phyloP scores from a whole-genome alignment of 768 basidiomycete genomes.

The Xerocomellus chrysenteron region DNA sequence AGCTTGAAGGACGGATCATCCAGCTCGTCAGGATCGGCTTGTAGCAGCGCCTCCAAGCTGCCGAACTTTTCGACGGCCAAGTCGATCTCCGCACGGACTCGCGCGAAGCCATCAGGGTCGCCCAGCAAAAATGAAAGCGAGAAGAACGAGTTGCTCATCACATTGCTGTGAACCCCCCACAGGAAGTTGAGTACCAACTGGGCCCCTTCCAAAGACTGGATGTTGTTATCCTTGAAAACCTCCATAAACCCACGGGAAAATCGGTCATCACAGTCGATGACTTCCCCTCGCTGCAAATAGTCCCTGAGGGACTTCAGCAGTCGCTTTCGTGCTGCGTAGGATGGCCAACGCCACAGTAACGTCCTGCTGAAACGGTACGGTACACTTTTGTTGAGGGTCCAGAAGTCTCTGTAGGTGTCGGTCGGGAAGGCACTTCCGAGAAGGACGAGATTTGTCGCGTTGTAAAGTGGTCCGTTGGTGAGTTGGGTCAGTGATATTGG shows the following conservation, averaged over 20 bases:
- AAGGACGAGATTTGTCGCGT: constrained; percentile 17
- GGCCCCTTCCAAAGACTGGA: constrained; percentile 18
- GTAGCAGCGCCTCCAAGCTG: constrained; percentile 12
- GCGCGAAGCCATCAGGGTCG: constrained; percentile 42
- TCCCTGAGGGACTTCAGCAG: constrained; percentile 6
- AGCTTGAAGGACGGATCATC: constrained; percentile 20
- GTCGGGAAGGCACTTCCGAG: constrained; percentile 20
- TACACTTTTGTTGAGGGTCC: constrained; percentile 14
- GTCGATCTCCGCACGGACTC: constrained; percentile 49
- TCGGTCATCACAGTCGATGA: not conserved
- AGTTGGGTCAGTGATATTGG: constrained; percentile 18
- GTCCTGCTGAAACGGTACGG: constrained; percentile 18
- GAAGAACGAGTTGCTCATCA: constrained; percentile 19
- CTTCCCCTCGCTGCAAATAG: constrained; percentile 15
- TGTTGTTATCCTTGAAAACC: constrained; percentile 15
- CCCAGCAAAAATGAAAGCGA: constrained; percentile 36
- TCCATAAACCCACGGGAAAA: constrained; percentile 16
- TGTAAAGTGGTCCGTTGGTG: constrained; percentile 19
- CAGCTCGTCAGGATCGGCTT: constrained; percentile 9
- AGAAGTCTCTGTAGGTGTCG: constrained; percentile 23
- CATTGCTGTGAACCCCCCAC: constrained; percentile 24
- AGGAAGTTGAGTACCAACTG: constrained; percentile 21
- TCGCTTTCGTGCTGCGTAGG: constrained; percentile 13
- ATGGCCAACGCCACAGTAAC: constrained; percentile 13
- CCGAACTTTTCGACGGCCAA: constrained; percentile 11